Percentiles rank a stretch among this genome's conserved stretches.
Evolutionary conservation across 2,329 filamentous ascomycete genomes (phyloP).

Genomic region (Cercospora citrullina): DNA sequence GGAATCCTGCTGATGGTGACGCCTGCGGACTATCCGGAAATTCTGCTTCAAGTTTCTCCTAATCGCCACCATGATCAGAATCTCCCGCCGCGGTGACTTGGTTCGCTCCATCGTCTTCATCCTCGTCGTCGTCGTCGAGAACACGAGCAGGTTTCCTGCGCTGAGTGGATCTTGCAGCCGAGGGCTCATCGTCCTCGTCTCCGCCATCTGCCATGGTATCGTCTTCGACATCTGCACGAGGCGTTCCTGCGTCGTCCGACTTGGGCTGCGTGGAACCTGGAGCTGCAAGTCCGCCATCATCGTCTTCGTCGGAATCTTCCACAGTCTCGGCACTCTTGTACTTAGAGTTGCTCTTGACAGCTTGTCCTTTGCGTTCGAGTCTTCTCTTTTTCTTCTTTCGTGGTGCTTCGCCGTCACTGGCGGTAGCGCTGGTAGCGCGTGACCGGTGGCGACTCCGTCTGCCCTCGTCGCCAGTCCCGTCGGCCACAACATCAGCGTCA

Average conservation of each 20-base stretch:
- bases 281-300: conserved; percentile 32
- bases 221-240: conserved; percentile 27
- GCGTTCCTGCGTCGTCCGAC: conserved; percentile 32
- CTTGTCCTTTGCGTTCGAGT: conserved; percentile 55
- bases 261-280: conserved; percentile 27
- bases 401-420: conserved; percentile 57
- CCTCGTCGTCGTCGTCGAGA: conserved; percentile 40
- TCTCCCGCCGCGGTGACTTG: conserved; percentile 20
- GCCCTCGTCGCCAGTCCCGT: conserved; percentile 51
- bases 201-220: conserved; percentile 29
- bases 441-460: conserved; percentile 37
- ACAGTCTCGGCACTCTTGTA: conserved; percentile 86
- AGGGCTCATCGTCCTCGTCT: conserved; percentile 33
- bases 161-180: conserved; percentile 19
- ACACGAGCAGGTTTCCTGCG: conserved; percentile 37
- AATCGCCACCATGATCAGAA: conserved; percentile 26
- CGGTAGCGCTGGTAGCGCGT: conserved; percentile 38
- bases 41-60: conserved; percentile 7
- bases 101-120: conserved; percentile 34
- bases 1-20: not conserved
- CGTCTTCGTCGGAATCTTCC: conserved; percentile 70
- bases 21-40: not conserved
- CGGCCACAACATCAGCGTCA: conserved; percentile 45
- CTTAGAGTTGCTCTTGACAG: conserved; percentile 53
- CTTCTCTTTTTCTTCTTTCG: conserved; percentile 61